Percentiles rank a stretch among this genome's conserved stretches.
These are phyloP conservation scores for Thymus mandschuricus DNA, from an alignment of 257 asterid genomes.

Conservation along the genomic window DNA sequence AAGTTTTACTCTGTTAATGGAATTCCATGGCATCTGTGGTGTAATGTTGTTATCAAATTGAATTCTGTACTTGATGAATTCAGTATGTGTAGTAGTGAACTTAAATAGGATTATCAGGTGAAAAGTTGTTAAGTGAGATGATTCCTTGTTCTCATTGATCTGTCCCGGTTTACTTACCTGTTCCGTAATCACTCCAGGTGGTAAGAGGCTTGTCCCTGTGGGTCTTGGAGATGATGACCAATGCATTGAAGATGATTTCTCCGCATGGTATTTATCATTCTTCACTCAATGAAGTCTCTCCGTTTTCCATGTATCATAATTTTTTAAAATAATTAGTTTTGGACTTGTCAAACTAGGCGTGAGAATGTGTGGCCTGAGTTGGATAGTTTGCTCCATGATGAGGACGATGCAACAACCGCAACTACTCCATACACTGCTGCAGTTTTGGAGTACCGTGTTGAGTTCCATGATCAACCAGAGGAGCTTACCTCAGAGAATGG, in stretches of 20 bases:
- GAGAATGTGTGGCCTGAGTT: slow-evolving; percentile 92
- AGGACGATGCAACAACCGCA: slow-evolving; percentile 58
- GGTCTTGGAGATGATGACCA: slow-evolving; percentile 99
- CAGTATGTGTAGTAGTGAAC: background rate
- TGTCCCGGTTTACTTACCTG: slow-evolving; percentile 29
- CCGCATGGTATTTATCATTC: slow-evolving; percentile 67
- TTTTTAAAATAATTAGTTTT: slow-evolving; percentile 7
- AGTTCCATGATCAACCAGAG: slow-evolving; percentile 58
- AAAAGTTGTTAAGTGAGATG: background rate
- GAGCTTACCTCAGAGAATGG: slow-evolving; percentile 43
- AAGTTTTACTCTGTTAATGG: background rate
- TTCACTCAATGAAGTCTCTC: background rate
- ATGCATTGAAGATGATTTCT: slow-evolving; percentile 97
- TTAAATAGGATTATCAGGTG: background rate
- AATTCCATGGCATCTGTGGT: background rate
- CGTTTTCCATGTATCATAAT: background rate
- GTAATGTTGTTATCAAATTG: background rate
- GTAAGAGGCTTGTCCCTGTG: slow-evolving; percentile 70
- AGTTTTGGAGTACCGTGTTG: slow-evolving; percentile 87
- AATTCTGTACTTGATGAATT: slow-evolving; percentile 15
- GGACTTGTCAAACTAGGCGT: slow-evolving; percentile 60
- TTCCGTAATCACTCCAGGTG: slow-evolving; percentile 58
- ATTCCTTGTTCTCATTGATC: background rate
- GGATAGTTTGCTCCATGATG: slow-evolving; percentile 72
- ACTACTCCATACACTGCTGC: slow-evolving; percentile 95